These are phyloP conservation scores for Penicillium frequentans DNA, from an alignment of 2,329 filamentous ascomycete genomes.

Conservation along the genomic window DNA sequence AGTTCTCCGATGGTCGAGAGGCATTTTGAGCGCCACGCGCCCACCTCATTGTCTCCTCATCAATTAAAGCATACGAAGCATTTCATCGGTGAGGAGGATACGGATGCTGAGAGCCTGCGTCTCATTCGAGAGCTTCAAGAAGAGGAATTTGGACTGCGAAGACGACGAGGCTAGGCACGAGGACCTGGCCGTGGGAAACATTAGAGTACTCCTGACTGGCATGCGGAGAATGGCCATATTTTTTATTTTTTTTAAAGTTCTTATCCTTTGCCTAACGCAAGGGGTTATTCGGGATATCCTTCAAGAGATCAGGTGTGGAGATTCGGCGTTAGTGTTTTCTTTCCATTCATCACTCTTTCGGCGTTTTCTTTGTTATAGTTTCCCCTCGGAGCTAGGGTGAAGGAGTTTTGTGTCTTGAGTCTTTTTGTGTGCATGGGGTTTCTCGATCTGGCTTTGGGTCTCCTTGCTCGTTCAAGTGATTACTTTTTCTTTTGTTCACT, in stretches of 20 bases:
- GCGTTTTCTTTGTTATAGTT: conserved; percentile 3
- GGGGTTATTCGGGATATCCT: conserved; percentile 20
- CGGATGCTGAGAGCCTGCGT: conserved; percentile 45
- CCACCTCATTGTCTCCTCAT: conserved; percentile 27
- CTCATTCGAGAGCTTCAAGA: conserved; percentile 48
- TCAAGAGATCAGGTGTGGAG: conserved; percentile 12
- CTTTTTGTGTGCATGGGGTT: conserved; percentile 6
- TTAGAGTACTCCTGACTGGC: background rate
- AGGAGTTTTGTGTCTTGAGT: background rate
- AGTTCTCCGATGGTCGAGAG: conserved; percentile 40
- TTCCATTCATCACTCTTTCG: conserved; percentile 1
- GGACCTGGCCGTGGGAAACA: background rate
- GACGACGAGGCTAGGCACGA: conserved; percentile 25
- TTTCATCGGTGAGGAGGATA: conserved; percentile 30
- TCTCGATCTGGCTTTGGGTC: background rate
- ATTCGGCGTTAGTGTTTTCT: conserved; percentile 19
- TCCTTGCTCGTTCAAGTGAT: conserved; percentile 1
- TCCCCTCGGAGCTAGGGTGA: background rate
- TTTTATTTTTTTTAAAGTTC: conserved; percentile 13
- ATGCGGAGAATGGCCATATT: background rate
- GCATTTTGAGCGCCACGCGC: conserved; percentile 30
- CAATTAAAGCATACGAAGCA: conserved; percentile 30
- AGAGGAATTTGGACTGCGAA: conserved; percentile 46
- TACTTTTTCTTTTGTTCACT: conserved; percentile 7
- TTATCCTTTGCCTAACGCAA: conserved; percentile 4